Conservation (phyloP, 176 grass and related monocot genomes). For the Musa itinerans region DNA sequence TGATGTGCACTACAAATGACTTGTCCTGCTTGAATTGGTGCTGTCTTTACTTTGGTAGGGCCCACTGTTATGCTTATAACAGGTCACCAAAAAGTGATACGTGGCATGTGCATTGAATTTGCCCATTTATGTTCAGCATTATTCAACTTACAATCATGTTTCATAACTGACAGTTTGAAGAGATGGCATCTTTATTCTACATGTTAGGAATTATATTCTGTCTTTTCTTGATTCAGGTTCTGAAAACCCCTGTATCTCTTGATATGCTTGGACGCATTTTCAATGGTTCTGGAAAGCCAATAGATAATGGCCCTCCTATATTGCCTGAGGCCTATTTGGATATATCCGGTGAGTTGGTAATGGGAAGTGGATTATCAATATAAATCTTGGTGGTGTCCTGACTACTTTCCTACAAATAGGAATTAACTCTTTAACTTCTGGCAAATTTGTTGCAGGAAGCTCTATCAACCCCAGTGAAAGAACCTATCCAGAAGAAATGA, state of each 20-base stretch:
- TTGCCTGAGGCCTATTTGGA: conserved; percentile 96
- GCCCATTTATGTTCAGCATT: not conserved
- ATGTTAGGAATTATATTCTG: not conserved
- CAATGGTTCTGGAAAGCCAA: conserved; percentile 98
- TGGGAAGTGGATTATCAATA: not conserved
- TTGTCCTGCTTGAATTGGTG: not conserved
- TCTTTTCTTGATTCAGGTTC: conserved; percentile 38
- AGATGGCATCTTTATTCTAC: not conserved
- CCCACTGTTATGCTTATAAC: no score
- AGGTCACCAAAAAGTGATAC: not conserved
- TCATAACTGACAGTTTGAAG: not conserved
- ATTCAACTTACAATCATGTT: not conserved
- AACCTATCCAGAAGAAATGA: conserved; percentile 99
- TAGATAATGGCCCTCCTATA: conserved; percentile 92
- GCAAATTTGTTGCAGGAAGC: conserved; percentile 46
- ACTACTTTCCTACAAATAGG: not conserved
- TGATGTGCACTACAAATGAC: not conserved
- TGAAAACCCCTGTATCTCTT: conserved; percentile 95
- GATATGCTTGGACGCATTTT: conserved; percentile 99
- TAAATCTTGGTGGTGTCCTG: not conserved
- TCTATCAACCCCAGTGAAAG: conserved; percentile 99
- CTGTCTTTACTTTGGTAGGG: not conserved
- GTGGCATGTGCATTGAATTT: not conserved
- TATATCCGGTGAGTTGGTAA: conserved; percentile 69
- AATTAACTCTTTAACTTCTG: conserved; percentile 2